Conservation (phyloP, 352 stramenopile genomes). For the Pythium angustatum region DNA sequence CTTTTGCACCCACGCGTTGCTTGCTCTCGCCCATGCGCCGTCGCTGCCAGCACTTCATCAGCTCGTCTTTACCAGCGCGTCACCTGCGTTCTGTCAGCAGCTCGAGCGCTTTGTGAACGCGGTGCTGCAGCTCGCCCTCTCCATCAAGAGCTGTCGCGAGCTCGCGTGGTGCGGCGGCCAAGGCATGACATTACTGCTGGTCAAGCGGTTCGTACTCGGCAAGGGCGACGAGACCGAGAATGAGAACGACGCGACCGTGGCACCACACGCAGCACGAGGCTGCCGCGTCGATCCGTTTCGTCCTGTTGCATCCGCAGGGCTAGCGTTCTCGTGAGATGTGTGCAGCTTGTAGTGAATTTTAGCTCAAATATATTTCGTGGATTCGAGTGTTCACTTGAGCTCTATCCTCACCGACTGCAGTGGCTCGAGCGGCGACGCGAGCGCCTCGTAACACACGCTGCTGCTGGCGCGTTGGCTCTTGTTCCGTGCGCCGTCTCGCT, state of each 20-base stretch:
- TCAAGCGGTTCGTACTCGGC: constrained; percentile 21
- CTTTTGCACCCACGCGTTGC: neutral
- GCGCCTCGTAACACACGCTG: neutral
- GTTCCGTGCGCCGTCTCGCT: neutral
- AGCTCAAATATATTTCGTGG: no score
- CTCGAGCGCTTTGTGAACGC: constrained; percentile 9
- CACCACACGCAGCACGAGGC: neutral
- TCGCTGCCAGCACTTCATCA: neutral
- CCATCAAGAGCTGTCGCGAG: neutral
- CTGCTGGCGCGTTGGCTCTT: neutral
- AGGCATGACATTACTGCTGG: constrained; percentile 9
- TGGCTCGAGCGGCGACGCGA: neutral
- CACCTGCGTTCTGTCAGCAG: neutral
- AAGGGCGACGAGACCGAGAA: constrained; percentile 4
- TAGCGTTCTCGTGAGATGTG: constrained; percentile 13
- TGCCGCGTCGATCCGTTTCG: constrained; percentile 9
- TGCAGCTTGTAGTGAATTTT: no score
- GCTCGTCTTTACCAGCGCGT: constrained; percentile 1
- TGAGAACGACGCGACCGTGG: neutral
- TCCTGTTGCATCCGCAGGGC: neutral
- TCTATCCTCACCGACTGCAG: neutral
- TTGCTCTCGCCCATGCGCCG: neutral
- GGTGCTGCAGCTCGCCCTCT: constrained; percentile 2
- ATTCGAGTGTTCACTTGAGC: no score
- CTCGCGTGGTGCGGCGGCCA: constrained; percentile 5